A percentile compares a stretch with the other conserved stretches of the same genome.
Conservation (phyloP, 2,329 filamentous ascomycete genomes). For the Penicillium sp. region DNA sequence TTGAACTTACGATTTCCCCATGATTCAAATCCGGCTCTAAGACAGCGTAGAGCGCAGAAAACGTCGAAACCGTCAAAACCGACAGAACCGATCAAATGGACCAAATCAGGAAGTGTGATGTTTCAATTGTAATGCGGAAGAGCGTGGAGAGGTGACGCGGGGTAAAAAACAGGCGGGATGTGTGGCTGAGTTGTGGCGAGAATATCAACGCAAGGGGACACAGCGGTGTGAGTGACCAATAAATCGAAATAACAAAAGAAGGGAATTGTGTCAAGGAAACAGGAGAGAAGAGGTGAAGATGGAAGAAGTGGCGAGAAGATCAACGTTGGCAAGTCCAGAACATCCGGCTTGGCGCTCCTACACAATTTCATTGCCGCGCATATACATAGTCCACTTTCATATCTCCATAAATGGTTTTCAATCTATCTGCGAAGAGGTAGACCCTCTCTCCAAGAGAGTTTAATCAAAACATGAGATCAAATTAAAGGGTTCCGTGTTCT, state of each 20-base stretch:
- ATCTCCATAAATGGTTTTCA: neutral
- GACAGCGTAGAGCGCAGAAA: neutral
- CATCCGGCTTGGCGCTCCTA: conserved; percentile 23
- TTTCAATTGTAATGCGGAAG: conserved; percentile 4
- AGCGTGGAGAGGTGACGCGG: conserved; percentile 19
- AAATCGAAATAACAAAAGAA: neutral
- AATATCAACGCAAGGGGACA: neutral
- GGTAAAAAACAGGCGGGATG: conserved; percentile 19
- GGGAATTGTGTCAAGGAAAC: neutral
- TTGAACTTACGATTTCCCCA: conserved; percentile 41
- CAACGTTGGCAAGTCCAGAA: conserved; percentile 17
- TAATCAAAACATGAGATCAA: neutral
- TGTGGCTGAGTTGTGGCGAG: conserved; percentile 23
- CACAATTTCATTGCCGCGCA: neutral
- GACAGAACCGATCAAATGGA: neutral
- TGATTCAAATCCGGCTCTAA: conserved; percentile 22
- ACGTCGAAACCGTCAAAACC: conserved; percentile 1
- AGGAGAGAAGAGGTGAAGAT: conserved; percentile 3
- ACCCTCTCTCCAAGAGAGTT: neutral
- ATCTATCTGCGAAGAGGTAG: neutral
- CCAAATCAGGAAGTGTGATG: neutral
- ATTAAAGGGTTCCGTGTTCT: neutral
- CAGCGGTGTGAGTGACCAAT: neutral
- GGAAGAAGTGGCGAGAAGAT: conserved; percentile 13
- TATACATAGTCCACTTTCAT: conserved; percentile 4